Conservation (phyloP, 208 protist genomes). For the Wallacemonas rigidus region DNA sequence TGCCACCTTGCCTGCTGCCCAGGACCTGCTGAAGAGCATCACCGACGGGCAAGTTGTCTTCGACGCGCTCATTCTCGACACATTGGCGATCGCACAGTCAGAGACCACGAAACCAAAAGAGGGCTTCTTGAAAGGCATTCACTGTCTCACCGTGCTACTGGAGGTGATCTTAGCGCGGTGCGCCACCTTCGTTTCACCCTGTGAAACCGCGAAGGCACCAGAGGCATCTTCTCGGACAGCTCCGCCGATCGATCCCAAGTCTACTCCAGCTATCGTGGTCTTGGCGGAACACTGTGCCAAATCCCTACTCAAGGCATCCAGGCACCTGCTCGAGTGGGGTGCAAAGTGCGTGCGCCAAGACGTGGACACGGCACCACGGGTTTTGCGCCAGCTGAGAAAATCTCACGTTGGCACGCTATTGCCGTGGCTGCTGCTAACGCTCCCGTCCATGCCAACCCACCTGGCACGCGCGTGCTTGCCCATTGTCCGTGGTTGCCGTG, state of each 20-base stretch:
- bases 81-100: slow-evolving; percentile 27
- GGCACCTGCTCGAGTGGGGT: slow-evolving; percentile 60
- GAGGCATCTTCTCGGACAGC: no score
- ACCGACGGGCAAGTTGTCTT: slow-evolving; percentile 61
- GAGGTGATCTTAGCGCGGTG: slow-evolving; percentile 66
- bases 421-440: slow-evolving; percentile 73
- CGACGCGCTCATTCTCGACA: slow-evolving; percentile 63
- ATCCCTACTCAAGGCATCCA: slow-evolving; percentile 67
- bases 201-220: not conserved
- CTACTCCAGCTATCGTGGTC: slow-evolving; percentile 7
- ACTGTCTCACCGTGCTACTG: slow-evolving; percentile 80
- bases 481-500: slow-evolving; percentile 62
- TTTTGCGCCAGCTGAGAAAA: slow-evolving; percentile 56
- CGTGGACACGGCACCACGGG: slow-evolving; percentile 26
- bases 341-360: slow-evolving; percentile 54
- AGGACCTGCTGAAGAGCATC: slow-evolving; percentile 30
- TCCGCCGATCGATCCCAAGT: not conserved
- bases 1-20: slow-evolving; percentile 56
- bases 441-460: slow-evolving; percentile 71
- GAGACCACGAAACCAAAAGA: slow-evolving; percentile 60
- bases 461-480: slow-evolving; percentile 47
- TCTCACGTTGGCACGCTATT: slow-evolving; percentile 76
- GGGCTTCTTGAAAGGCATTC: slow-evolving; percentile 29
- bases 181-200: slow-evolving; percentile 19
- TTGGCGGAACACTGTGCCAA: slow-evolving; percentile 63